Evolutionary conservation across 2,329 filamentous ascomycete genomes (phyloP).

Genomic region (Juglanconis sp.): DNA sequence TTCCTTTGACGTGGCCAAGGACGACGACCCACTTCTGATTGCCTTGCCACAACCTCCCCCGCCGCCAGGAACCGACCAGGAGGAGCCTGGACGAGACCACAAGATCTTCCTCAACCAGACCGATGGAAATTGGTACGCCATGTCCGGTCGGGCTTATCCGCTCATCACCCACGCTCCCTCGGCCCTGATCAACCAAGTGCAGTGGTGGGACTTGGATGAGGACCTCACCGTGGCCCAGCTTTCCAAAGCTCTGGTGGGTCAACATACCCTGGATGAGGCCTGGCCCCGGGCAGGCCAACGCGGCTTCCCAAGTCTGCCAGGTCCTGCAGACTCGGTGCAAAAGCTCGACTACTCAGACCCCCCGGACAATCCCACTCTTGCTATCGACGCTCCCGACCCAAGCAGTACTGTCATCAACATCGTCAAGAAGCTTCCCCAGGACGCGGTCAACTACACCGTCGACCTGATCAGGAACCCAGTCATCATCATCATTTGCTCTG

Average conservation of each 20-base stretch:
- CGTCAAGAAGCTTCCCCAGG: constrained; percentile 48
- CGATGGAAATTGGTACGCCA: constrained; percentile 86
- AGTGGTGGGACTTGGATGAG: constrained; percentile 41
- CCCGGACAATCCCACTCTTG: constrained; percentile 29
- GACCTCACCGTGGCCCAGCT: constrained; percentile 45
- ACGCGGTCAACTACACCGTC: constrained; percentile 46
- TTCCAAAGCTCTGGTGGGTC: constrained; percentile 65
- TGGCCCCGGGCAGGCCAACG: constrained; percentile 23
- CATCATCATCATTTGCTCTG: constrained; percentile 43
- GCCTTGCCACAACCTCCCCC: constrained; percentile 82
- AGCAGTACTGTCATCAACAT: constrained; percentile 43
- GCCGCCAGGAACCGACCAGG: constrained; percentile 49
- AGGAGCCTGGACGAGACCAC: constrained; percentile 52
- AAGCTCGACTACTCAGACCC: constrained; percentile 26
- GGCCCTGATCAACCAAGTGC: constrained; percentile 42
- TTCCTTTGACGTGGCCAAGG: constrained; percentile 20
- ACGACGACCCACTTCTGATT: constrained; percentile 66
- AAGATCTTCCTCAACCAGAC: constrained; percentile 86
- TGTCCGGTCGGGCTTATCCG: constrained; percentile 84
- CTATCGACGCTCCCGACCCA: constrained; percentile 14
- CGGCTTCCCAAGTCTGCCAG: constrained; percentile 16
- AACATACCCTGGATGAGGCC: constrained; percentile 58
- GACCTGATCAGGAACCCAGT: constrained; percentile 57
- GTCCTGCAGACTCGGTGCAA: constrained; percentile 12
- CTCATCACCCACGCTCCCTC: constrained; percentile 68